Base-by-base conservation (phyloP, 345 rosid species). In the Excoecaria cochinchinensis region DNA sequence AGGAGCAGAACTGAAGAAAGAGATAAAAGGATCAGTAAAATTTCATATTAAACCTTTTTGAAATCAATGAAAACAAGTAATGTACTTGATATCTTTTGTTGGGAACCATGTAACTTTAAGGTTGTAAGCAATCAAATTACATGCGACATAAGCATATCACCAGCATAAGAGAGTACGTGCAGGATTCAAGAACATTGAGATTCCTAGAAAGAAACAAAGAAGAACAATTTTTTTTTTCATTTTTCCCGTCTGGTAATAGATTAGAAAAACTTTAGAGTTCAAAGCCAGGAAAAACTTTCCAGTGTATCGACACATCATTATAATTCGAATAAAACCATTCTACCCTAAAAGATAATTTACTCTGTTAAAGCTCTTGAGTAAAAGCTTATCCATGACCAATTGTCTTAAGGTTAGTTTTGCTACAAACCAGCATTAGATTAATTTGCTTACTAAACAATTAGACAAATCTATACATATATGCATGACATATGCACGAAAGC, bases 1-100 rank as follows among this genome's bases (percentile, higher is more conserved):
- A 79, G 97, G 98, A 85, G 99, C 93, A 72, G 86, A 85, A 72
- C 98, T 95, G 89, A 76, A 74, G 47, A 70, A 64, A 60, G 73
- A 50, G 59, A 78, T 59, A 55, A 31, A 51, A 52, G 58, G 21
- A 42, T 71, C 50, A 77, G 71, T 68, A 64, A 79, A 21, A 21
- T 22, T 66, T 36, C 53, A 11, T 22, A 55, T 24, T 14, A 55
- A 67, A 66, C 24, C 17, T 36, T 42, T 24, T 21, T 15, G 9
- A 19, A 53, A 52, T 4, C 3, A 31, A 21, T 15, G 59, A 44
- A 31, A 58, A 67, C 22, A 59, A 58, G 55, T 31, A 31, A 31
- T 31, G 31, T 62, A 25, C 17, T 36, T 62, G 44, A 17, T 10
- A 56, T 56, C 60, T 56, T 56, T 19, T 56, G 60, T 6, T 56